These are phyloP conservation scores for Clarireedia hainanense DNA, from an alignment of 2,329 filamentous ascomycete species.

Conservation along the genomic window DNA sequence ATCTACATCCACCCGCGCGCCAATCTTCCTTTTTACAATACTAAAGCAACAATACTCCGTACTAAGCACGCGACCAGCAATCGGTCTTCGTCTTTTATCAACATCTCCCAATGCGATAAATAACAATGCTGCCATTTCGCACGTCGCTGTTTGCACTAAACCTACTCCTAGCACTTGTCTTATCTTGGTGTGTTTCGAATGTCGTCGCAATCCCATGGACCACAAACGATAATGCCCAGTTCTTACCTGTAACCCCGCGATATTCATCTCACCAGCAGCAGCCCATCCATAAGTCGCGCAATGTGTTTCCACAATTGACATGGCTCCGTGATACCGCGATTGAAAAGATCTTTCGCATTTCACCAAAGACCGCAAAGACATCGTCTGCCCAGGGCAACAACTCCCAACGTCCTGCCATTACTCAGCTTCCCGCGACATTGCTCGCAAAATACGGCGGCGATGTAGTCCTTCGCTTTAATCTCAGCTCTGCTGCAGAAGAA, in stretches of 20 bases:
- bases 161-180: constrained; percentile 8
- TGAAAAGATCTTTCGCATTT: constrained; percentile 42
- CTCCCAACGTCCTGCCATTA: constrained; percentile 18
- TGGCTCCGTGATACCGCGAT: constrained; percentile 44
- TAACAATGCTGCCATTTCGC: constrained; percentile 74
- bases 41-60: background rate
- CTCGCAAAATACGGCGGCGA: constrained; percentile 61
- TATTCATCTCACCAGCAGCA: constrained; percentile 9
- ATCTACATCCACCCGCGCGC: background rate
- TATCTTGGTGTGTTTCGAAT: constrained; percentile 11
- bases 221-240: constrained; percentile 10
- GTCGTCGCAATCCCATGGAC: constrained; percentile 19
- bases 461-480: constrained; percentile 82
- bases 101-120: constrained; percentile 78
- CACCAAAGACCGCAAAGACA: constrained; percentile 19
- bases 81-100: constrained; percentile 36
- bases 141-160: constrained; percentile 6
- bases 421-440: constrained; percentile 28
- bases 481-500: constrained; percentile 62
- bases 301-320: constrained; percentile 40
- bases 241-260: constrained; percentile 8
- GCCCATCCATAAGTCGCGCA: constrained; percentile 11
- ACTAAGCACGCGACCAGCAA: constrained; percentile 35
- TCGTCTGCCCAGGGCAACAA: constrained; percentile 11
- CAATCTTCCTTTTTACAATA: constrained; percentile 30